Conservation (phyloP, 1,139 yeast genomes). For the Taphrina sp. region DNA sequence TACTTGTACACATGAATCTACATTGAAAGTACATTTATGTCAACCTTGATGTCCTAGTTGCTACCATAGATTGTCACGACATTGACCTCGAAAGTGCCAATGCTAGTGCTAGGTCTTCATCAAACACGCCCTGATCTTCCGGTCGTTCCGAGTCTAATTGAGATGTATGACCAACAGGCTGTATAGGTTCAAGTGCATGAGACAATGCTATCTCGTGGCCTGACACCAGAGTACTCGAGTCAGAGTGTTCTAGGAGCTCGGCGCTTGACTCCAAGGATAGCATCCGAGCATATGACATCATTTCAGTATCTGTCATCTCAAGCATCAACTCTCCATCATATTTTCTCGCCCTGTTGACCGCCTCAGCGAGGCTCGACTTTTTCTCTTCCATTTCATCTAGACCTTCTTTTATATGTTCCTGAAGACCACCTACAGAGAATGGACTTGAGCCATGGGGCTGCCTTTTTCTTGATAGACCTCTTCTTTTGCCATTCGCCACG, state of each 20-base stretch:
- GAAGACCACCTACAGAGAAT: no score
- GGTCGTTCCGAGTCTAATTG: no score
- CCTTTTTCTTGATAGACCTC: constrained; percentile 5
- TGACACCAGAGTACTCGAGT: no score
- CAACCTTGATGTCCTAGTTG: no score
- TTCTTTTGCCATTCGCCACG: constrained; percentile 23
- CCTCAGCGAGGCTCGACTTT: not conserved
- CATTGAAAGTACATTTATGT: no score
- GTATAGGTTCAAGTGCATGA: no score
- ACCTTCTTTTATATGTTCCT: constrained; percentile 11
- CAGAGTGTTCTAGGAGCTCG: no score
- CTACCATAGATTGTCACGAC: no score
- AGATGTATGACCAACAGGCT: no score
- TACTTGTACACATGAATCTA: no score
- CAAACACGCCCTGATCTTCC: no score
- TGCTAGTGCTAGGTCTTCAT: constrained; percentile 5
- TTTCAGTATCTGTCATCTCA: constrained; percentile 14
- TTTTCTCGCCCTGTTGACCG: not conserved
- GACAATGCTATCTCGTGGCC: no score
- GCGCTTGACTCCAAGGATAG: constrained; percentile 7
- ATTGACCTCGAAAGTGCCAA: constrained; percentile 7
- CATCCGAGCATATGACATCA: constrained; percentile 10
- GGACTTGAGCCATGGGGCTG: not conserved
- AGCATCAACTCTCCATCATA: constrained; percentile 11
- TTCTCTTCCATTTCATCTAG: not conserved